These are phyloP conservation scores for Sarcodon sp. DNA, from an alignment of 768 basidiomycete species.

Conservation along the genomic window DNA sequence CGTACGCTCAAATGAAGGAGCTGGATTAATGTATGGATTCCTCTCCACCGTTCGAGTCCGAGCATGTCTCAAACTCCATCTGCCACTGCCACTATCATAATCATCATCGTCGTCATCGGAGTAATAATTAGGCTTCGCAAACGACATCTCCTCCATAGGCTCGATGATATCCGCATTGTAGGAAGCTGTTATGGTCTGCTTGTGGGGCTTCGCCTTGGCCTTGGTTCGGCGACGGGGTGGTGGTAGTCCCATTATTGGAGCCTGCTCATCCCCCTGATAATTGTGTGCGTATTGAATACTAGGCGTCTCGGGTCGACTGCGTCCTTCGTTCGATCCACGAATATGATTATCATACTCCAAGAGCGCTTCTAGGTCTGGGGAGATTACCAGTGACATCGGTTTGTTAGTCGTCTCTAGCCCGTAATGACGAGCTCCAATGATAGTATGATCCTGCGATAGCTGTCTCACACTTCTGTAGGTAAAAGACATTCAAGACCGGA, in stretches of 20 bases:
- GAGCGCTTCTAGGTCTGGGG: slow-evolving; percentile 11
- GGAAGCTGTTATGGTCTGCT: neutral
- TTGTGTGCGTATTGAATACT: neutral
- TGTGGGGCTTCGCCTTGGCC: slow-evolving; percentile 1
- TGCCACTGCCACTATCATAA: too few relatives aligned
- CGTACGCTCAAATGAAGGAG: slow-evolving; percentile 11
- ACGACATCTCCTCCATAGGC: neutral
- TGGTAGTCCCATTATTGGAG: slow-evolving; percentile 1
- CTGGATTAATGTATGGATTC: slow-evolving; percentile 25
- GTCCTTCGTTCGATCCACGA: slow-evolving; percentile 1
- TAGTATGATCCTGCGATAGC: too few relatives aligned
- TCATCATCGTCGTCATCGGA: neutral
- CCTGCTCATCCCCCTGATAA: neutral
- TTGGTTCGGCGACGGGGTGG: slow-evolving; percentile 2
- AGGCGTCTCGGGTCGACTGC: neutral
- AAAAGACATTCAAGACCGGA: too few relatives aligned
- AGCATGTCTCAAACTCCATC: neutral
- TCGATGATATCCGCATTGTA: neutral
- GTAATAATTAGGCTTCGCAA: neutral
- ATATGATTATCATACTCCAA: slow-evolving; percentile 12
- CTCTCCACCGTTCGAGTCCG: neutral
- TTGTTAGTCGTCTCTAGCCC: too few relatives aligned
- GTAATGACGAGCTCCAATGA: too few relatives aligned
- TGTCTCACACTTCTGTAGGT: too few relatives aligned
- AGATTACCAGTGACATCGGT: slow-evolving; percentile 7